Base-by-base conservation (phyloP, 768 basidiomycete species). In the Pleurotus ostreatus region DNA sequence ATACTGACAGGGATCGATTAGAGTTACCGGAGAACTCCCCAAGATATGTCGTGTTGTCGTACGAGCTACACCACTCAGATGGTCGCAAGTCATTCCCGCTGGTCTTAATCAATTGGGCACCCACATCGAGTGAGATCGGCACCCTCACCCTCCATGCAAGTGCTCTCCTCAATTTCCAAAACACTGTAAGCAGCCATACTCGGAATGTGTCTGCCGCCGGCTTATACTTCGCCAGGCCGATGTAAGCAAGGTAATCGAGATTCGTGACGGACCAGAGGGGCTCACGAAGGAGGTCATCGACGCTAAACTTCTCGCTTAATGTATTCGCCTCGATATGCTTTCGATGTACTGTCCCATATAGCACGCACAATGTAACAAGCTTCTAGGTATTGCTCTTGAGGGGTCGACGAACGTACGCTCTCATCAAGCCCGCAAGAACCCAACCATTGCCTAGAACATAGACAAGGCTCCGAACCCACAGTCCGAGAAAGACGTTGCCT, bases 11-110 rank as follows among this genome's bases (percentile, higher is more conserved):
- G 23, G 23, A 25, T 44, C 56, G 6, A 46, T 56, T 62, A 95
- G 94, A 94, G 67, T 77, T 96, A 9, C 94, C 94, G 0, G 92
- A 89, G 72, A 89, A 87, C 65, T 81, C 88, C 6, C 94, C 94
- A 4, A 82, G 94, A 62, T 94, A 90, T 68, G 85, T 96, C 46
- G 69, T 95, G 22, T 77, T 94, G 46, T 93, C 90, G 8, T 88
- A 94, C 63, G 89, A 90, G 65, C 80, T 94, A 37, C 77, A 78
- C 51, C 91, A 95, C 68, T 67, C 67, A 7, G 94, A 96, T 64
- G 94, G 93, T 2, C 78, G 94, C 46, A 89, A 78, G 58, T 94
- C 91, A 1, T 91, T 86, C 62, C 94, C 94, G 1, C 75, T 97
- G 9, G 84, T 92, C 11, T 77, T 96, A 46, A 74, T 97, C 68